phyloP scores from a whole-genome alignment of 306 rosid species.

The Glycyrrhiza uralensis region DNA sequence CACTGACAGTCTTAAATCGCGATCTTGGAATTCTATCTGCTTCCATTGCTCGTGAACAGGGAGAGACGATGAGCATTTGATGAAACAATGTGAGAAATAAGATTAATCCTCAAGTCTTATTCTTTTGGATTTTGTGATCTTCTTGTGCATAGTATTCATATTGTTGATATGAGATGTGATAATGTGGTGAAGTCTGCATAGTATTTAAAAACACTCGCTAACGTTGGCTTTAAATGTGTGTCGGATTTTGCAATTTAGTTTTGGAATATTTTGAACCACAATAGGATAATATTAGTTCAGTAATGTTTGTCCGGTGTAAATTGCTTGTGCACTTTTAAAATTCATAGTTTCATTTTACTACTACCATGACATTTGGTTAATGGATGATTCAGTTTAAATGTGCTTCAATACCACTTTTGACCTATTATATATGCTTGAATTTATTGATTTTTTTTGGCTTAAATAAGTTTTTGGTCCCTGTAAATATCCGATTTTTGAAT shows the following conservation, averaged over 20 bases:
- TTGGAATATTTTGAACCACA: neutral
- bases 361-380: too few species aligned
- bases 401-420: too few species aligned
- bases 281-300: neutral
- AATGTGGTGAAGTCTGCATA: neutral
- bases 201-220: neutral
- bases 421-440: too few species aligned
- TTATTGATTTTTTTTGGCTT: too few species aligned
- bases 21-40: conserved; percentile 95
- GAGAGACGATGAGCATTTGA: conserved; percentile 47
- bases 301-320: neutral
- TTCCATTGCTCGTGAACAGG: conserved; percentile 88
- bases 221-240: neutral
- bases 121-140: conserved; percentile 16
- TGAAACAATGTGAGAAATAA: conserved; percentile 19
- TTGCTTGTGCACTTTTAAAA: too few species aligned
- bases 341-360: too few species aligned
- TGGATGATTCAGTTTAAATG: too few species aligned
- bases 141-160: conserved; percentile 19
- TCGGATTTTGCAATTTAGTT: neutral
- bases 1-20: conserved; percentile 75
- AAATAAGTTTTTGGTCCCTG: too few species aligned
- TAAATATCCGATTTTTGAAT: too few species aligned
- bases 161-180: conserved; percentile 6
- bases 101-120: neutral